Conservation (phyloP, 495 filamentous ascomycete species). For the Penicillium canariense region DNA sequence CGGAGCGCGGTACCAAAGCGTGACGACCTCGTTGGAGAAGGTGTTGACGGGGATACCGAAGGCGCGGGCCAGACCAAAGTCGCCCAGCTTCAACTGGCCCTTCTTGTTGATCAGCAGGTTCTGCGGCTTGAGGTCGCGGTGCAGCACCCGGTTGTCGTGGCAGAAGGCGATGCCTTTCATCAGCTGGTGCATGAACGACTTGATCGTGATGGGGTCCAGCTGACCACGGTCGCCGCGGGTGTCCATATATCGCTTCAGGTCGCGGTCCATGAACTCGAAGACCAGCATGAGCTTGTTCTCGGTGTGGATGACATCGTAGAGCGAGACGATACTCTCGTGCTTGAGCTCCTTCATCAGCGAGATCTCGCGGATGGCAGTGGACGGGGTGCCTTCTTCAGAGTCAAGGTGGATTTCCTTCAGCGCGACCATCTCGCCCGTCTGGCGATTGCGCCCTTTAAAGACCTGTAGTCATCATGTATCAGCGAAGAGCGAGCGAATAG, state of each 20-base stretch:
- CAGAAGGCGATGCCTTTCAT: slow-evolving; percentile 94
- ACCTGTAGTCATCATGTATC: slow-evolving; percentile 56
- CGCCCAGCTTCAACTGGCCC: slow-evolving; percentile 87
- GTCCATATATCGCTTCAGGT: slow-evolving; percentile 99
- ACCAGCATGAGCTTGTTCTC: slow-evolving; percentile 99
- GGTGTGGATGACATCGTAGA: slow-evolving; percentile 98
- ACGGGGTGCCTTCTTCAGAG: slow-evolving; percentile 96
- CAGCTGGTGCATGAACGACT: slow-evolving; percentile 96
- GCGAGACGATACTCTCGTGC: slow-evolving; percentile 94
- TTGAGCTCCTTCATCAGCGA: slow-evolving; percentile 99
- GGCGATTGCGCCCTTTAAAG: slow-evolving; percentile 96
- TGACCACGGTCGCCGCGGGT: slow-evolving; percentile 77
- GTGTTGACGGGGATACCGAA: slow-evolving; percentile 98
- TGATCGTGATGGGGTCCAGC: slow-evolving; percentile 81
- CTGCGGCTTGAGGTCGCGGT: slow-evolving; percentile 95
- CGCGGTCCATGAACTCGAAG: slow-evolving; percentile 97
- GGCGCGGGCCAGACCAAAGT: slow-evolving; percentile 88
- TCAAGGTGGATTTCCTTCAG: slow-evolving; percentile 99
- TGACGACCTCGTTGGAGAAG: slow-evolving; percentile 97
- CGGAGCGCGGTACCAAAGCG: slow-evolving; percentile 92
- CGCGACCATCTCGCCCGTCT: slow-evolving; percentile 92
- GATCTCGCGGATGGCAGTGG: slow-evolving; percentile 98
- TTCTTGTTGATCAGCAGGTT: slow-evolving; percentile 94
- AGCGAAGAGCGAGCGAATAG: slow-evolving; percentile 11
- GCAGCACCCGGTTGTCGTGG: slow-evolving; percentile 91